Conservation (phyloP, 257 asterid genomes). For the Petrea volubilis region DNA sequence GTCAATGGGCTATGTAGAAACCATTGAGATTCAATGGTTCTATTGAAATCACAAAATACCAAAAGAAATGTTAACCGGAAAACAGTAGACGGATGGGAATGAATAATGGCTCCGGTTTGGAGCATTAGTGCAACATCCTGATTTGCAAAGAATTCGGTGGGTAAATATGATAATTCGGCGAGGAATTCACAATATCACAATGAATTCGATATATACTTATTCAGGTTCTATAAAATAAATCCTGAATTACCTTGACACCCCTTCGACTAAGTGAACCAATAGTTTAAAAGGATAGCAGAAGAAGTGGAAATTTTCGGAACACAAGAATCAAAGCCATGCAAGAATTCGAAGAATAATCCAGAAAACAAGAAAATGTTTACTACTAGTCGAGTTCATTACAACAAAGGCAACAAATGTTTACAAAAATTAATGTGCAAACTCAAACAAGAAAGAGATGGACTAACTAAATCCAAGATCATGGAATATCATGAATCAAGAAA, state of each 20-base stretch:
- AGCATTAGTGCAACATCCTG: no score
- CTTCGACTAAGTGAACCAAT: background rate
- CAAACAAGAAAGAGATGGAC: background rate
- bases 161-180: no score
- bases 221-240: no score
- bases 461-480: background rate
- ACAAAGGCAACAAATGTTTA: background rate
- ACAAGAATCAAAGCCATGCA: no score
- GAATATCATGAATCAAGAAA: background rate
- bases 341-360: background rate
- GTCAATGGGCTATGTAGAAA: background rate
- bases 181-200: no score
- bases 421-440: background rate
- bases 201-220: no score
- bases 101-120: background rate
- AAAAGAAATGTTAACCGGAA: background rate
- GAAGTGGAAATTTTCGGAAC: background rate
- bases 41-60: background rate
- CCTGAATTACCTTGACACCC: background rate
- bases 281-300: background rate
- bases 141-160: no score
- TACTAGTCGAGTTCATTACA: background rate
- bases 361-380: background rate
- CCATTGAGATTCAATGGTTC: background rate
- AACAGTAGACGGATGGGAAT: background rate